Base-by-base conservation (phyloP, 306 rosid species). In the Castanea mollissima region DNA sequence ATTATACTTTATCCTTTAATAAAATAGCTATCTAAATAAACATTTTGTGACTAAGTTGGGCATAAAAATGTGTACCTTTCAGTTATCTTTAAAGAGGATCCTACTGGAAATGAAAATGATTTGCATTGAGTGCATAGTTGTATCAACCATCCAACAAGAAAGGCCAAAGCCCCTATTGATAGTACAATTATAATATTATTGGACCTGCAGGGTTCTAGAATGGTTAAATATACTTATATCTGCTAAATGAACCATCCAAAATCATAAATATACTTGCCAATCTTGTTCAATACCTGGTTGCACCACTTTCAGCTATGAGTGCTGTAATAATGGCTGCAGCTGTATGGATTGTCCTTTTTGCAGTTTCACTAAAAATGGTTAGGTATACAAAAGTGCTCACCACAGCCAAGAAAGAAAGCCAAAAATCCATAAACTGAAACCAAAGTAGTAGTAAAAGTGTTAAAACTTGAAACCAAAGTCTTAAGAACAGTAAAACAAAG, bases 401-500 rank as follows among this genome's bases (percentile, higher is more conserved):
- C 63, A 76, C 79, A 51, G 73, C 79, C 54, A 11, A 49, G 54
- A 49, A 49, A 49, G 54, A 49, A 49, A 76, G 34, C 80, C 73
- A 76, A 58, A 76, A 76, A 29, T 76, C 74, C 80, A 76, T 46
- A 63, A 76, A 76, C 74, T 76, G 80, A 65, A 64, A 65, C 51
- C 65, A 69, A 31, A 55, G 32, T 25, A 13, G 29, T 23, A 46
- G 19, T 14, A 11, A 19, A 8, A 6, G 49, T 20, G 18, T 18
- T 18, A 56, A 10, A 21, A 20, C 18, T 31, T 57, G 32, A 18
- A 55, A 31, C 41, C 15, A n/a, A 54, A 55, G 1, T 60, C 23
- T 11, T n/a, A 23, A 62, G 15, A 62, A 25, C 14, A 25, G 14
- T 23, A 62, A 16, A 49, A 49, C 34, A 3, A 25, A 62, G 10